phyloP scores from a whole-genome alignment of 1,284 basidiomycete species.

The Ganoderma multipileum region DNA sequence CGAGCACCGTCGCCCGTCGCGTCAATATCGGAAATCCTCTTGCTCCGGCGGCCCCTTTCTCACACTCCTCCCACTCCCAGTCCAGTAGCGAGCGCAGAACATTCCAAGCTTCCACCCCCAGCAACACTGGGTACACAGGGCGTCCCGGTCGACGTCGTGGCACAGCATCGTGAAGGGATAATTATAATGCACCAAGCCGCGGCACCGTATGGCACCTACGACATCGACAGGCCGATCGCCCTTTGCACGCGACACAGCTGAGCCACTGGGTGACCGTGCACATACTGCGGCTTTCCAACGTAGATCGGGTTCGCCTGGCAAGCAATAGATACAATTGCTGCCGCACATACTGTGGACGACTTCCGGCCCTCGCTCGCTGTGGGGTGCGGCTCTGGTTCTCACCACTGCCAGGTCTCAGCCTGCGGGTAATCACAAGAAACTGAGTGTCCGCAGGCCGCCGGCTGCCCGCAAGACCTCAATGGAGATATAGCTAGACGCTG shows the following conservation, averaged over 20 bases:
- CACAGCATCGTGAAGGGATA: slow-evolving; percentile 4
- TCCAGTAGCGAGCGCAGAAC: neutral
- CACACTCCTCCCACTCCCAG: neutral
- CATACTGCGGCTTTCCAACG: neutral
- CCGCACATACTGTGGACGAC: neutral
- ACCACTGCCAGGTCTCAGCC: neutral
- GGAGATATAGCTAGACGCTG: neutral
- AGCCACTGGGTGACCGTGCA: neutral
- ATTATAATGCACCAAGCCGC: neutral
- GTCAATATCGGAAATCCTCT: neutral
- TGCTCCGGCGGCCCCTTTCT: neutral
- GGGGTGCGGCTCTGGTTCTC: neutral
- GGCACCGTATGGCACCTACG: slow-evolving; percentile 6
- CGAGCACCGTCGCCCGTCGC: neutral
- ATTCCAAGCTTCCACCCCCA: neutral
- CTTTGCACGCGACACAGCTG: neutral
- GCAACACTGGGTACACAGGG: neutral
- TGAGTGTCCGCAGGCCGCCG: neutral
- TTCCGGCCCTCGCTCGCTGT: neutral
- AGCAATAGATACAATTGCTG: neutral
- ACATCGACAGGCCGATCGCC: neutral
- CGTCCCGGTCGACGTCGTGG: neutral
- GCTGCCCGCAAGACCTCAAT: neutral
- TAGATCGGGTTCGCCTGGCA: neutral
- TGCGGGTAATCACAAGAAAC: neutral